Evolutionary conservation across 768 basidiomycete species (phyloP).

Genomic region (Psilocybe cyanescens): DNA sequence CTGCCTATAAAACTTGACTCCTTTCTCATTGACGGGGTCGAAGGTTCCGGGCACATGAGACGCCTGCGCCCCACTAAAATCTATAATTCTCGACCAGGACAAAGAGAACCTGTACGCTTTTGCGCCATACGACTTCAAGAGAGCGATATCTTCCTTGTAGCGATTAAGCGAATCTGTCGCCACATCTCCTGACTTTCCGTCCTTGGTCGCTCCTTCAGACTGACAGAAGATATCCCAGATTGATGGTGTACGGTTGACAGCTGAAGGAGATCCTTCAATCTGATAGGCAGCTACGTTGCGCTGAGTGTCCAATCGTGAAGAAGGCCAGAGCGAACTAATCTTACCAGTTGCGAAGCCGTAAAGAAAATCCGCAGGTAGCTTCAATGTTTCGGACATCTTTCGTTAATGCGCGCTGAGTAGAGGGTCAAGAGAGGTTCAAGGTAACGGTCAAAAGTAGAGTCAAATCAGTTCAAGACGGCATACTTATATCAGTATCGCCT

Average conservation of each 20-base stretch:
- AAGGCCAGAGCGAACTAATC: background rate
- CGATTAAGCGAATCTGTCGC: constrained; percentile 71
- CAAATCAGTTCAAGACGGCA: background rate
- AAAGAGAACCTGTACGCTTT: constrained; percentile 78
- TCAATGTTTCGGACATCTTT: background rate
- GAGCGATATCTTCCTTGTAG: constrained; percentile 67
- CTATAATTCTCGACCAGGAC: constrained; percentile 75
- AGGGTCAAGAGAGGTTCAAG: background rate
- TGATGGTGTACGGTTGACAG: constrained; percentile 60
- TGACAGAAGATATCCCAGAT: constrained; percentile 79
- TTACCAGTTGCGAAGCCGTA: constrained; percentile 40
- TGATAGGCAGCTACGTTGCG: constrained; percentile 62
- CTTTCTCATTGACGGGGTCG: constrained; percentile 66
- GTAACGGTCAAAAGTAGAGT: background rate
- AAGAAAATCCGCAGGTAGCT: constrained; percentile 36
- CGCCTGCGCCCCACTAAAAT: constrained; percentile 29
- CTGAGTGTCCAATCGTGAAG: background rate
- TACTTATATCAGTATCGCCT: too few species aligned
- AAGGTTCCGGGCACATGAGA: constrained; percentile 31
- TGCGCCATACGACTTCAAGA: constrained; percentile 65
- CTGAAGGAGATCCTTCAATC: constrained; percentile 68
- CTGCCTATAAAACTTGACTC: constrained; percentile 67
- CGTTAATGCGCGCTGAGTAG: background rate
- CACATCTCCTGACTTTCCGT: constrained; percentile 64
- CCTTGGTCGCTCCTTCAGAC: constrained; percentile 47